Base-by-base conservation (phyloP, 169 alveolate genomes). In the Cryptosporidium muris region DNA sequence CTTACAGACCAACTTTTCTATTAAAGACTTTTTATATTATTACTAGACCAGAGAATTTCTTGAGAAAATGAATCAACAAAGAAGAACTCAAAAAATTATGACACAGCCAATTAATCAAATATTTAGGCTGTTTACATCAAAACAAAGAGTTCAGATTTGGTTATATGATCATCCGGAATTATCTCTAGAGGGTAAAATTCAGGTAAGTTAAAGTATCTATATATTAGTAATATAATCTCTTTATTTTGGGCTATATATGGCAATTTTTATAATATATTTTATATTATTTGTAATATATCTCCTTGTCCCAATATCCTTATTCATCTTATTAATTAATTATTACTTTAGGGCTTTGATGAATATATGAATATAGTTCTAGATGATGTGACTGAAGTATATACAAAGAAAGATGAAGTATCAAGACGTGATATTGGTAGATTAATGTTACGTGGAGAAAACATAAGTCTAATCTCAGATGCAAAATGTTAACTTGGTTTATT, bases 341-440 rank as follows among this genome's bases (percentile, higher is more conserved):
- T 25, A 25, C 25, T 25, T 8, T 68, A 94, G 97, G 99, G 99
- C 0, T 96, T 96, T 64, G 99, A 96, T 80, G 99, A 96, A 89
- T 96, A 95, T 82, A 96, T 96, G 99, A 96, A 96, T 88, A 91
- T 96, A 92, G 99, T 96, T 16, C 74, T 96, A 80, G 98, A 96
- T 80, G 97, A 96, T 47, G 97, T 97, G 11, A 95, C 94, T 91
- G 98, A 96, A 81, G 90, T 95, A 49, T 89, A 92, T 66, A 91
- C 93, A 45, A 96, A 95, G 91, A 93, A 94, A 89, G 91, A 94
- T 52, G 91, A 90, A 16, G 91, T 95, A 65, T 93, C 89, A 66
- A 85, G 85, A 43, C 40, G 25, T 8, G 60, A 34, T 58, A 89
- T 96, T 25, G 99, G 99, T 43, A 93, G 94, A 63, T 93, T 96